phyloP scores from a whole-genome alignment of 306 rosid species.

The Adenanthera pavonina region DNA sequence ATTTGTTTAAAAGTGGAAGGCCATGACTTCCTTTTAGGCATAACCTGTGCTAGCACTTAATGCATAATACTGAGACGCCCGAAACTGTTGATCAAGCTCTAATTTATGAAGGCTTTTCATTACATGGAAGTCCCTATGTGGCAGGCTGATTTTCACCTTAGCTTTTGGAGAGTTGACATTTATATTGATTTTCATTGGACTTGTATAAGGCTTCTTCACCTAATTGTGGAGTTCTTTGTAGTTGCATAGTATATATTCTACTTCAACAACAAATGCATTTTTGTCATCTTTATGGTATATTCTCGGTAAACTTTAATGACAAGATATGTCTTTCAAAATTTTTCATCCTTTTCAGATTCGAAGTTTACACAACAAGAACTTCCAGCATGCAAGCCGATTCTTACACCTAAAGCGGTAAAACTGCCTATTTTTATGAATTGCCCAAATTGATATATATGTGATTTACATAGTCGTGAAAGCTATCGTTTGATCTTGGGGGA shows the following conservation, averaged over 20 bases:
- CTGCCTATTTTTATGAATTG: conserved; percentile 2
- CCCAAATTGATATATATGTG: conserved; percentile 4
- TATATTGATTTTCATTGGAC: neutral
- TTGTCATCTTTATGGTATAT: neutral
- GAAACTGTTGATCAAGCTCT: conserved; percentile 13
- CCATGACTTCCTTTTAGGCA: neutral
- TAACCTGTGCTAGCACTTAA: neutral
- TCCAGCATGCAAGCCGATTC: conserved; percentile 97
- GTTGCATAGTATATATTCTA: conserved; percentile 10
- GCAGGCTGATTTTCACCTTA: neutral
- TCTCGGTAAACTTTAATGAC: conserved; percentile 22
- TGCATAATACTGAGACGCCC: conserved; percentile 11
- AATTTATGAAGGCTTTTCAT: conserved; percentile 9
- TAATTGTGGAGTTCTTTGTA: conserved; percentile 28
- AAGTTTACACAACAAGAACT: conserved; percentile 94
- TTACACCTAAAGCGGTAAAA: conserved; percentile 87
- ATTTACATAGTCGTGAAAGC: neutral
- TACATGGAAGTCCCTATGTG: neutral
- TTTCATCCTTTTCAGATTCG: conserved; percentile 62
- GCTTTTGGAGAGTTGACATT: neutral
- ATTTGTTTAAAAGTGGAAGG: conserved; percentile 7
- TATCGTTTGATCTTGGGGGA: neutral
- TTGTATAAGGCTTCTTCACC: conserved; percentile 18
- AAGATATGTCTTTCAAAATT: conserved; percentile 19
- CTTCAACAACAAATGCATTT: conserved; percentile 1